phyloP scores from a whole-genome alignment of 78 protist genomes.

The Dictyostelium firmibasis region DNA sequence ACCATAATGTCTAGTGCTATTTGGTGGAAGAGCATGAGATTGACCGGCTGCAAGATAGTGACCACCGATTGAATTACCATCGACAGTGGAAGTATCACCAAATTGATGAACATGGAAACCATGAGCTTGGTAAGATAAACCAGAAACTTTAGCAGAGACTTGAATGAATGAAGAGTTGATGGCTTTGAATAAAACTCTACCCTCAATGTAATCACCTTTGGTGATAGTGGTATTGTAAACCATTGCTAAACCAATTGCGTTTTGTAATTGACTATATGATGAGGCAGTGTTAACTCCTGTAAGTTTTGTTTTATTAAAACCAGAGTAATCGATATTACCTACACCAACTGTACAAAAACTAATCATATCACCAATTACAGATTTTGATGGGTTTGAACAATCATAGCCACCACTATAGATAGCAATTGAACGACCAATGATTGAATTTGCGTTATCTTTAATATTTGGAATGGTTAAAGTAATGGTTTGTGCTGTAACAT shows the following conservation, averaged over 20 bases:
- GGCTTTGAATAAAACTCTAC: neutral
- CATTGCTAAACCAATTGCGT: neutral
- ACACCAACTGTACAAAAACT: neutral
- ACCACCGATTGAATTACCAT: slow-evolving; percentile 26
- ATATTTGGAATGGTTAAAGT: neutral
- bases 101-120: slow-evolving; percentile 42
- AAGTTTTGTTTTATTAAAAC: neutral
- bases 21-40: neutral
- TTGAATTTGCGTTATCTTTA: neutral
- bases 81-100: neutral
- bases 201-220: neutral
- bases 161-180: neutral
- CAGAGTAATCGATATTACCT: neutral
- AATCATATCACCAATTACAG: neutral
- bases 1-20: slow-evolving; percentile 17
- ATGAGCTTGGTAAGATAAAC: slow-evolving; percentile 3
- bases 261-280: neutral
- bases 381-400: neutral
- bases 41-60: slow-evolving; percentile 14
- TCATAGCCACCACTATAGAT: neutral
- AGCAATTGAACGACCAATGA: slow-evolving; percentile 9
- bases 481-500: neutral
- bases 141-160: neutral
- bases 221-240: neutral
- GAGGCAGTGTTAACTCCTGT: neutral